Conservation (phyloP, 1,284 basidiomycete species). For the Xerocomus nothofagi region DNA sequence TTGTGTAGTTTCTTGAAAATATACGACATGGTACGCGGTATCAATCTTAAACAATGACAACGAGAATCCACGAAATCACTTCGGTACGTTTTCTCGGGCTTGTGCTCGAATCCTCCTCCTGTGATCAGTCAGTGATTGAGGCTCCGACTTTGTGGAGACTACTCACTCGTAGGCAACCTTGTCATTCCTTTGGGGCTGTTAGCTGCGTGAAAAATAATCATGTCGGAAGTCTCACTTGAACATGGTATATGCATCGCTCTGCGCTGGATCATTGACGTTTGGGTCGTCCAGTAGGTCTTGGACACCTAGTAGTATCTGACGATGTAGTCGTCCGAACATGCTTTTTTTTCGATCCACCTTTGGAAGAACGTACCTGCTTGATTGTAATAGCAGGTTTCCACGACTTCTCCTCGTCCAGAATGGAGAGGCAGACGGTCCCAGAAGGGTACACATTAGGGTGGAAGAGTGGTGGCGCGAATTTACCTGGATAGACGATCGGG, state of each 20-base stretch:
- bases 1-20: slow-evolving; percentile 15
- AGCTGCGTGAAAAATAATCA: slow-evolving; percentile 1
- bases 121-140: slow-evolving; percentile 11
- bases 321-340: not conserved
- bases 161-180: slow-evolving; percentile 85
- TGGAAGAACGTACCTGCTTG: slow-evolving; percentile 74
- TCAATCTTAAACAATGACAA: not conserved
- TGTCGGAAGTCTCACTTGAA: slow-evolving; percentile 75
- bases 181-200: slow-evolving; percentile 67
- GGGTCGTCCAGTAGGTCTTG: slow-evolving; percentile 94
- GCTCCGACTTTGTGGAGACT: not conserved
- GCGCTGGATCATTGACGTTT: slow-evolving; percentile 93
- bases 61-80: slow-evolving; percentile 44
- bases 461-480: slow-evolving; percentile 95
- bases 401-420: slow-evolving; percentile 97
- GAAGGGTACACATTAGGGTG: slow-evolving; percentile 99
- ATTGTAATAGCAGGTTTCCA: slow-evolving; percentile 99
- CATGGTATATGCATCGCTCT: slow-evolving; percentile 96
- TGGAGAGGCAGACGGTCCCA: slow-evolving; percentile 97
- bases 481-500: slow-evolving; percentile 57
- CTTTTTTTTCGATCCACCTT: not conserved
- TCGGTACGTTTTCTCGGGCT: slow-evolving; percentile 82
- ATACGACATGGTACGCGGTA: slow-evolving; percentile 9
- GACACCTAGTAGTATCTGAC: slow-evolving; percentile 90
- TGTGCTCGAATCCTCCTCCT: slow-evolving; percentile 79